phyloP scores from a whole-genome alignment of 1,284 basidiomycete species.

The Tilletiaria anomala region DNA sequence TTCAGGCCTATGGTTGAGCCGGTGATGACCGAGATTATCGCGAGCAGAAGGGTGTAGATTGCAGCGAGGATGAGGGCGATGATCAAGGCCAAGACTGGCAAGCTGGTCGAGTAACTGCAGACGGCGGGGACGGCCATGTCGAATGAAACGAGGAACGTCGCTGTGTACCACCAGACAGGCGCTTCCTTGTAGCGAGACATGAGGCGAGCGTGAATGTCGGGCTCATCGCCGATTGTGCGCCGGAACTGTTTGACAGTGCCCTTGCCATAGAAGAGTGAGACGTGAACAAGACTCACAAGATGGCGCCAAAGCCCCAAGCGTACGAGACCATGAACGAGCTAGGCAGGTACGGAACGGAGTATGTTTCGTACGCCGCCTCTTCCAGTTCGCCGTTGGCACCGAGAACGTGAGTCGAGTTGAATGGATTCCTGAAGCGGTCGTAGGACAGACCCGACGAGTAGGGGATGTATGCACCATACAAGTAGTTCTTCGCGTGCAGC shows the following conservation, averaged over 20 bases:
- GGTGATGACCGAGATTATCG: conserved; percentile 12
- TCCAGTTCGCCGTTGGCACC: not conserved
- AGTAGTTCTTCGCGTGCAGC: conserved; percentile 16
- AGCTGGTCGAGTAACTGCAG: conserved; percentile 6
- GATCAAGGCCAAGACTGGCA: conserved; percentile 35
- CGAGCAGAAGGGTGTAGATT: conserved; percentile 22
- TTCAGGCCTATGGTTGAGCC: conserved; percentile 12
- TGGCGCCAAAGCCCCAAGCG: conserved; percentile 44
- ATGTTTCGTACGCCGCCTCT: conserved; percentile 8
- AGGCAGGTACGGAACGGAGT: conserved; percentile 21
- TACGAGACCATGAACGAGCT: conserved; percentile 5
- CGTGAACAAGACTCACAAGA: conserved; percentile 35
- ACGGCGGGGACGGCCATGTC: conserved; percentile 15
- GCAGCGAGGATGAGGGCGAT: conserved; percentile 20
- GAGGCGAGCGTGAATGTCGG: conserved; percentile 37
- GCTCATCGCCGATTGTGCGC: conserved; percentile 1
- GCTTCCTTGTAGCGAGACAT: conserved; percentile 36
- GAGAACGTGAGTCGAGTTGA: not conserved
- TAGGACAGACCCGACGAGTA: not conserved
- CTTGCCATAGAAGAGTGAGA: conserved; percentile 41
- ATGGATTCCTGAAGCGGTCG: conserved; percentile 1
- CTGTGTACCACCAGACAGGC: conserved; percentile 37
- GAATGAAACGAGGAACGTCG: conserved; percentile 26
- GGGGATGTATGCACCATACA: not conserved
- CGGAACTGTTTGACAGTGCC: conserved; percentile 40